Evolutionary conservation across 2,329 filamentous ascomycete species (phyloP), one percentile per base, ranked within the genome.

Genomic region (Pseudocercospora fuligena): DNA sequence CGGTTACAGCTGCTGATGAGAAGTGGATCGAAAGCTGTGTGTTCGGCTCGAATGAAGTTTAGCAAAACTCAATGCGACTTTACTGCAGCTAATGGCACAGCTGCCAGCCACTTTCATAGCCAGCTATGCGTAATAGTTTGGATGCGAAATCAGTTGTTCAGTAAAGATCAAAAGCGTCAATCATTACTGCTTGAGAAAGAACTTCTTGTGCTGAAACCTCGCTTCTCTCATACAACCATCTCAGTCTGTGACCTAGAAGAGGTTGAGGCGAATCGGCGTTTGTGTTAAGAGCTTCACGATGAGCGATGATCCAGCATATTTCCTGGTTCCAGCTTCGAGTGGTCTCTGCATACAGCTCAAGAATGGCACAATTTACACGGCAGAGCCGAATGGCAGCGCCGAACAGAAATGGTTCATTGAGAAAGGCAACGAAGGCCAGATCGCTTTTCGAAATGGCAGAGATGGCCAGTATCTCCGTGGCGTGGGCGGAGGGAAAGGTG

Each of bases 291-390:
- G 8, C 47, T 51, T 51, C 47, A 23, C 47, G 21, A 66, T 66
- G 64, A 47, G 60, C 46, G 19, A 43, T 27, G 59, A 63, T 21
- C 56, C 36, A 14, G 53, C 36, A 33, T 63, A 61, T 29, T 66
- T 63, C 14, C 47, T 66, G 3, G 31, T 66, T 12, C 65, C 65
- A n/a, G 65, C 65, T 19, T 60, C 65, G n/a, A 63, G 65, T 60
- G 65, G 65, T 25, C 56, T 66, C 14, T 66, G 65, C 56, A 63
- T 63, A 5, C 33, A 60, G 25, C 60, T 58, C 12, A 47, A 46
- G 25, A 63, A 63, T 36, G 60, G 61, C n/a, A 46, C 49, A 33
- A 49, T 66, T n/a, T 60, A 46, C 14, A 66, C 65, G 9, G 60
- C 65, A 49, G 60, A 66, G 51, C 47, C 63, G 16, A 36, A 66